These are phyloP conservation scores for Ricinus communis DNA, from an alignment of 345 rosid genomes.

Conservation along the genomic window DNA sequence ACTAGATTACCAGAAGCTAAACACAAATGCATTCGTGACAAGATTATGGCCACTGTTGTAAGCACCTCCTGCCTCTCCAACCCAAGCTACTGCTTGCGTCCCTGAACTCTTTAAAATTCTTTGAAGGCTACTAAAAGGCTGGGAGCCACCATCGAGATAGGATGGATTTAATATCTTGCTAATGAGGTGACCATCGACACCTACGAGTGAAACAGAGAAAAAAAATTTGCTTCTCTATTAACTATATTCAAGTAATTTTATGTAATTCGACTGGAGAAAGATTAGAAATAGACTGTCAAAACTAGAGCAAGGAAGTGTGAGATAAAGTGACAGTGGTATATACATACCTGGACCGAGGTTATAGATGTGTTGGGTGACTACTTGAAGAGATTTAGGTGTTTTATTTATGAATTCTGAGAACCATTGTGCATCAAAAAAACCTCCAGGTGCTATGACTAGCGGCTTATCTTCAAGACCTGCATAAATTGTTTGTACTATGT, in stretches of 20 bases:
- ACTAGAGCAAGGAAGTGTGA: neutral
- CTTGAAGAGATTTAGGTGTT: slow-evolving; percentile 37
- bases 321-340: neutral
- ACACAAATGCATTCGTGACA: slow-evolving; percentile 52
- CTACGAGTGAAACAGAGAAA: slow-evolving; percentile 23
- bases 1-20: slow-evolving; percentile 52
- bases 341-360: slow-evolving; percentile 51
- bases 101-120: slow-evolving; percentile 37
- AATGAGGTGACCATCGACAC: slow-evolving; percentile 41
- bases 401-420: slow-evolving; percentile 29
- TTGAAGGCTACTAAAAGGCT: slow-evolving; percentile 33
- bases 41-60: slow-evolving; percentile 55
- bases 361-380: slow-evolving; percentile 56
- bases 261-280: too few relatives aligned
- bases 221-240: neutral
- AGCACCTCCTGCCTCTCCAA: slow-evolving; percentile 69
- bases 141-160: slow-evolving; percentile 33
- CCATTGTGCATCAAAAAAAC: slow-evolving; percentile 50
- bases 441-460: slow-evolving; percentile 47
- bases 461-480: slow-evolving; percentile 40
- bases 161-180: slow-evolving; percentile 52
- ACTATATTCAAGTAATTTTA: neutral
- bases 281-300: too few relatives aligned
- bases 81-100: slow-evolving; percentile 57
- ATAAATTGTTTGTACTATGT: slow-evolving; percentile 28